Evolutionary conservation across 805 yeast genomes (phyloP).

Genomic region (Candida nanaspora): DNA sequence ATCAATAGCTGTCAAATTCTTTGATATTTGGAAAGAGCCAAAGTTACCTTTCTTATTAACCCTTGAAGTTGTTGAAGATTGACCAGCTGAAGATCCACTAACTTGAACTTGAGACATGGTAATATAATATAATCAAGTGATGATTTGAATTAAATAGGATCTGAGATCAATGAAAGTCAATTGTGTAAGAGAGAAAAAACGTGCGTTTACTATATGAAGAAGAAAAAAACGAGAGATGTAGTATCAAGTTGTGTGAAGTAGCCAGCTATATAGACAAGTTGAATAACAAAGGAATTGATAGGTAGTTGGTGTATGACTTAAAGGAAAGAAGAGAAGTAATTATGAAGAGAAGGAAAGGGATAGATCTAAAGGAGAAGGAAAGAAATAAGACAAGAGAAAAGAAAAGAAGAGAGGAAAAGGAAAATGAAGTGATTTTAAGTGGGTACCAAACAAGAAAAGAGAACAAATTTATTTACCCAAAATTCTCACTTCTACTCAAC

Average conservation of each 20-base stretch:
- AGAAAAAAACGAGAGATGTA: no score
- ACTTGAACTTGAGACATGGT: conserved; percentile 27
- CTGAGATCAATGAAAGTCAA: no score
- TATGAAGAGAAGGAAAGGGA: not conserved
- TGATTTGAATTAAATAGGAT: no score
- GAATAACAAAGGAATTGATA: no score
- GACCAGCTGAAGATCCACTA: conserved; percentile 4
- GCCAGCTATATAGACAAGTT: not conserved
- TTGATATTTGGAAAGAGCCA: conserved; percentile 26
- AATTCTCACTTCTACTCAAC: no score
- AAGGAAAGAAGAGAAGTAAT: no score
- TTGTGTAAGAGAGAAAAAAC: no score
- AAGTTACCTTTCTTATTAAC: conserved; percentile 34
- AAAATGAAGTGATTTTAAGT: not conserved
- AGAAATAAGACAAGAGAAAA: not conserved
- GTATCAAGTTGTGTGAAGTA: not conserved
- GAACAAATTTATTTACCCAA: no score
- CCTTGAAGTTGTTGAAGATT: conserved; percentile 8
- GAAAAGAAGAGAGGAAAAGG: not conserved
- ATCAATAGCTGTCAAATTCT: conserved; percentile 41
- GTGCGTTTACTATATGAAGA: no score
- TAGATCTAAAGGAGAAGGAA: not conserved
- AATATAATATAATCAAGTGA: not conserved
- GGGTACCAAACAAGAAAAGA: not conserved
- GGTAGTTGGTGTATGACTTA: no score